phyloP scores from a whole-genome alignment of 306 rosid species.

The Quercus agrifolia region DNA sequence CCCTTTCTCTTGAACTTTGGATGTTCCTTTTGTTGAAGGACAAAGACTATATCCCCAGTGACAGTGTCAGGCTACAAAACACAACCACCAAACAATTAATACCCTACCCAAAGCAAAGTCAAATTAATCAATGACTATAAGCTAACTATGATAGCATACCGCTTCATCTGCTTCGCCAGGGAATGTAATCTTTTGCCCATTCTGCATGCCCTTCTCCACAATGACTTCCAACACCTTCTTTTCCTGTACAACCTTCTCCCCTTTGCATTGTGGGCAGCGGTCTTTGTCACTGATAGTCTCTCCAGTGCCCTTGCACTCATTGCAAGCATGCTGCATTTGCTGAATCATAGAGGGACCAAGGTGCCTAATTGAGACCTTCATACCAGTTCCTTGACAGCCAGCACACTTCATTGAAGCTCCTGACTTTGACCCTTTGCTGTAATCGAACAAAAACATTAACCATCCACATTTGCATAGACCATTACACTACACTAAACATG shows the following conservation, averaged over 20 bases:
- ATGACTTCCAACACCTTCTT: conserved; percentile 74
- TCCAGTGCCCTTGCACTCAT: conserved; percentile 90
- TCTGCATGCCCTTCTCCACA: conserved; percentile 94
- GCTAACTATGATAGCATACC: conserved; percentile 28
- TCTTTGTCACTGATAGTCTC: conserved; percentile 73
- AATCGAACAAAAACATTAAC: neutral
- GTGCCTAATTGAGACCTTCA: conserved; percentile 77
- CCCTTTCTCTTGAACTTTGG: conserved; percentile 73
- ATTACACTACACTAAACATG: neutral
- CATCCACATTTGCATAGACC: neutral
- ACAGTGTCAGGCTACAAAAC: conserved; percentile 69
- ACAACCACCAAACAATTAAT: neutral
- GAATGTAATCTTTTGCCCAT: conserved; percentile 81
- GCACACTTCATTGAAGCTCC: conserved; percentile 65
- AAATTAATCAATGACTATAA: neutral
- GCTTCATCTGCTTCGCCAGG: conserved; percentile 95
- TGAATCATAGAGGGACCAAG: conserved; percentile 82
- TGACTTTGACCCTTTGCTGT: conserved; percentile 80
- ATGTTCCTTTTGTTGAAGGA: conserved; percentile 76
- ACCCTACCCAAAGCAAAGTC: neutral
- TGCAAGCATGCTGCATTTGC: conserved; percentile 87
- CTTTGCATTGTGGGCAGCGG: conserved; percentile 75
- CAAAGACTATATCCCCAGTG: conserved; percentile 78
- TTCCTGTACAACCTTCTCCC: conserved; percentile 76
- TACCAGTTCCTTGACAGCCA: conserved; percentile 81